Base-by-base conservation (phyloP, 768 basidiomycete species). In the Macrolepiota fuliginosa region DNA sequence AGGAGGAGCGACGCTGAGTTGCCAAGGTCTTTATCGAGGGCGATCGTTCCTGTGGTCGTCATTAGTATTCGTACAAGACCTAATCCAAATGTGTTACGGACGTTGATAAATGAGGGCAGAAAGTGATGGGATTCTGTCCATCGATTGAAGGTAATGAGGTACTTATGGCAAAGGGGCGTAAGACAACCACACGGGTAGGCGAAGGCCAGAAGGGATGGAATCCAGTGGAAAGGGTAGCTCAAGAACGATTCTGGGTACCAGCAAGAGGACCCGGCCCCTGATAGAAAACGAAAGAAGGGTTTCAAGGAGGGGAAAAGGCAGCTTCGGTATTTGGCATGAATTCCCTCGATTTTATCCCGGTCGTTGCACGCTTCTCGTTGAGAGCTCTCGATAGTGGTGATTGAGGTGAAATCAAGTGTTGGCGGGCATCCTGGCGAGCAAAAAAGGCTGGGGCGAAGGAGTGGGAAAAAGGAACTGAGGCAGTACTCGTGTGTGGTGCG, bases 1-100 rank as follows among this genome's bases (percentile, higher is more conserved):
- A 80, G 71, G 52, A 78, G 68, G 27, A 69, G 60, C 27, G 67
- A 63, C n/a, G 70, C 72, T 50, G 56, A 46, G 45, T 36, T 13
- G n/a, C 56, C 56, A 22, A 13, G 2, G 17, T 32, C 45, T 9
- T 35, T 19, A 2, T 22, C 32, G n/a, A 3, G 24, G 12, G 4
- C 32, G 6, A 49, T 25, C n/a, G 15, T 37, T 36, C 45, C 56
- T 57, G 27, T 3, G 22, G 32, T 22, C 10, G 19, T 19, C 19
- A 9, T 22, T 13, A 7, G 46, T 36, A 19, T 35, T 15, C 25
- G 5, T 25, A 24, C 10, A 10, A 49, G 25, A 12, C 9, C 5
- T 49, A 24, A 27, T 24, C 2, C 22, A 49, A 7, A 49, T 12
- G 22, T 19, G 12, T 3, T 7, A 49, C 47, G 22, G 24, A 54